These are phyloP conservation scores for Penicillium cataractarum DNA, from an alignment of 495 filamentous ascomycete species.

Conservation along the genomic window DNA sequence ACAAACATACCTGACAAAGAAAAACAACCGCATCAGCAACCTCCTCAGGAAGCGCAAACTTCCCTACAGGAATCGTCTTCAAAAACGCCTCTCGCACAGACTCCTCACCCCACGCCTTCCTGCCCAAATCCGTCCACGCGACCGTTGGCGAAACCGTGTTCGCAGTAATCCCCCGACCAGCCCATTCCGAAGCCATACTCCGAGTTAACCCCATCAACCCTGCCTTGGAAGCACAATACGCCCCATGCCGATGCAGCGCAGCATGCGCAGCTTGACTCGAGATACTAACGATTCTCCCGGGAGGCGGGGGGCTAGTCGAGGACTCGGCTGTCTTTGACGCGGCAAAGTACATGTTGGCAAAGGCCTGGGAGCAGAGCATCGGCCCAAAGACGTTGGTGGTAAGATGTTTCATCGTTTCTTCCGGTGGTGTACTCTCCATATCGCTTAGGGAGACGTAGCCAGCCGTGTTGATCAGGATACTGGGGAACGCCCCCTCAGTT, in stretches of 20 bases:
- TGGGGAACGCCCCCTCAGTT: constrained; percentile 30
- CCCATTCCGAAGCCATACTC: constrained; percentile 53
- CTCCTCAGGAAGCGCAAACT: constrained; percentile 47
- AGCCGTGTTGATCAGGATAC: constrained; percentile 47
- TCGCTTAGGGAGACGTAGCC: constrained; percentile 48
- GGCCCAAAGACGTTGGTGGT: constrained; percentile 42
- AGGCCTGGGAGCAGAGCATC: constrained; percentile 49
- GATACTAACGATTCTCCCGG: constrained; percentile 43
- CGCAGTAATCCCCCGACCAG: constrained; percentile 36
- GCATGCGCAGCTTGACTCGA: constrained; percentile 45
- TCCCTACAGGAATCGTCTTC: constrained; percentile 42
- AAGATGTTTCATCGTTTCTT: constrained; percentile 45
- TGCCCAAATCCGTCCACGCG: constrained; percentile 44
- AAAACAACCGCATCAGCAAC: constrained; percentile 45
- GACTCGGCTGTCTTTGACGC: constrained; percentile 22
- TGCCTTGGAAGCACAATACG: constrained; percentile 54
- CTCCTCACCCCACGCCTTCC: constrained; percentile 45
- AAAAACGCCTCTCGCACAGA: constrained; percentile 38
- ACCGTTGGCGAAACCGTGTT: constrained; percentile 47
- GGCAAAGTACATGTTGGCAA: constrained; percentile 41
- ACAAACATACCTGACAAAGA: constrained; percentile 40
- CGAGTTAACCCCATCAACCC: constrained; percentile 50
- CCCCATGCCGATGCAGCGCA: constrained; percentile 45
- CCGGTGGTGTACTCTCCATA: constrained; percentile 41
- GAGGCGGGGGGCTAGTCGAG: constrained; percentile 27